Base-by-base conservation (phyloP, 2,329 filamentous ascomycete genomes). In the Chalara sp. region DNA sequence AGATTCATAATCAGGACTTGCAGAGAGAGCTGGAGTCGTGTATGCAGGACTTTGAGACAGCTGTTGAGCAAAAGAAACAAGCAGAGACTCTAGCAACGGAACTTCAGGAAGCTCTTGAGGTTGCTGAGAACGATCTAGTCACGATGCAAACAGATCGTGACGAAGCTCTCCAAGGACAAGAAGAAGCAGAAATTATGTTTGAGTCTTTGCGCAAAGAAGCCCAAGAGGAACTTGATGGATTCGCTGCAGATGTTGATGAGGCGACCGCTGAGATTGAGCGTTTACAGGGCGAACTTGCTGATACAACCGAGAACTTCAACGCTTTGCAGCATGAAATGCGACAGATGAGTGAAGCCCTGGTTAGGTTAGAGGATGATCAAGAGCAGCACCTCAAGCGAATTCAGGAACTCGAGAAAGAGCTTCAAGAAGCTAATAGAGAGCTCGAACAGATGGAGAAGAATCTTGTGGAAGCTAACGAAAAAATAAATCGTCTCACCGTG, bases 291-390 rank as follows among this genome's bases (percentile, higher is more conserved):
- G 88, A 93, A 40, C 71, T 96, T 11, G 80, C 81, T 54, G 86
- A 88, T 56, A 81, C 86, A 48, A 83, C 83, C 10, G 91, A 97
- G 63, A 95, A 93, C 65, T 92, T 96, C 67, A 83, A 86, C 57
- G 87, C 89, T n/a, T 72, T 99, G 48, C 92, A 97, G 64, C 83
- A 86, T 53, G 93, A 97, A 73, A 93, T 99, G 84, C 87, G 91
- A 56, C 86, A 85, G 60, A 86, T 96, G 69, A 95, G 87, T 61
- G 89, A 96, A 60, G 86, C 86, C 28, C 78, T 97, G 5, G 79
- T 96, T 32, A 79, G 88, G 43, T 77, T 99, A 0, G 93, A 97
- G 66, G 91, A 97, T 65, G 90, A 95, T 59, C 87, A 92, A 49
- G 83, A 88, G 56, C 82, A 80, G 61, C 93, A 91, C 67, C 69